A percentile compares a stretch with the other conserved stretches of the same genome.
phyloP scores from a whole-genome alignment of 345 rosid species.

The Corymbia maculata region DNA sequence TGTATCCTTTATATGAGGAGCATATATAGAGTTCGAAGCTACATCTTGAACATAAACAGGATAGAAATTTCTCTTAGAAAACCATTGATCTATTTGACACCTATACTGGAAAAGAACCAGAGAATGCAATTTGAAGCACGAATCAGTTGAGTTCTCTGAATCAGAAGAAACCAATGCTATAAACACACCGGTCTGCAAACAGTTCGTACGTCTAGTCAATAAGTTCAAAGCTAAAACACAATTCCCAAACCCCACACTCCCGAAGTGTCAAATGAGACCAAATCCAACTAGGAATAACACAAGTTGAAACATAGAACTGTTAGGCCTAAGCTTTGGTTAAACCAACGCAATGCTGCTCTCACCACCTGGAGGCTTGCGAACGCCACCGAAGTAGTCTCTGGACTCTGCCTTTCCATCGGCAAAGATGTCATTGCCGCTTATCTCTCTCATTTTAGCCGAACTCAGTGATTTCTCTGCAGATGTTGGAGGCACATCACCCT shows the following conservation, averaged over 20 bases:
- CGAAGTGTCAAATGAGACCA: slow-evolving; percentile 27
- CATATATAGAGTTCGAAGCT: background rate
- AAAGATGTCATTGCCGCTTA: slow-evolving; percentile 76
- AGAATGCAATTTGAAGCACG: background rate
- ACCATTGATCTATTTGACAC: background rate
- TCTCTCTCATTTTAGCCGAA: slow-evolving; percentile 68
- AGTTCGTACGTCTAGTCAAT: background rate
- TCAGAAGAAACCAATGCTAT: background rate
- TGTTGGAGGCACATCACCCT: slow-evolving; percentile 48
- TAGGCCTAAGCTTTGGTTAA: slow-evolving; percentile 10
- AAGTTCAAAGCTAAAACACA: slow-evolving; percentile 2
- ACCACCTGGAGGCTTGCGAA: slow-evolving; percentile 98
- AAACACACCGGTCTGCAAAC: background rate
- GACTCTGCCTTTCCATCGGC: slow-evolving; percentile 85
- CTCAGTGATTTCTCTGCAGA: slow-evolving; percentile 62
- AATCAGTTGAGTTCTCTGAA: background rate
- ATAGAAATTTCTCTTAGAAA: background rate
- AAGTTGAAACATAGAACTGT: slow-evolving; percentile 14
- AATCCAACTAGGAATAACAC: slow-evolving; percentile 6
- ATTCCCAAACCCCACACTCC: slow-evolving; percentile 10
- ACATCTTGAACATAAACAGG: background rate
- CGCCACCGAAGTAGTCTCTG: slow-evolving; percentile 87
- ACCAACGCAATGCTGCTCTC: slow-evolving; percentile 94
- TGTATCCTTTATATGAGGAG: background rate
- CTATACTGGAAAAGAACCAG: background rate